Evolutionary conservation across 805 yeast species (phyloP).

Genomic region (Candida qinlingensis): DNA sequence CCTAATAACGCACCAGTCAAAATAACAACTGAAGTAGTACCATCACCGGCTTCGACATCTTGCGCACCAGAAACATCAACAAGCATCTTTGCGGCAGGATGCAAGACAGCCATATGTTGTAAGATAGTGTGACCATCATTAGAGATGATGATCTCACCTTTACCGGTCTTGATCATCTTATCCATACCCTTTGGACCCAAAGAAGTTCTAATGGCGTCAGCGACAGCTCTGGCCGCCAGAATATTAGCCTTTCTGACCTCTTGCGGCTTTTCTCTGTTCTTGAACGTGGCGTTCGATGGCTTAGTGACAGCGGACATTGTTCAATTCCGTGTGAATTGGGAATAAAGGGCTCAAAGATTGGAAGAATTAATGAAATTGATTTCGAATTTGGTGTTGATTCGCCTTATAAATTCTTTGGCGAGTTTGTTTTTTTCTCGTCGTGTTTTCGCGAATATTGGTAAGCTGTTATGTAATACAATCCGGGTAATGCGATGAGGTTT

Average conservation of each 20-base stretch:
- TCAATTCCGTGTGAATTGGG: neutral
- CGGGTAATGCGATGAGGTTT: neutral
- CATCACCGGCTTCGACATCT: slow-evolving; percentile 99
- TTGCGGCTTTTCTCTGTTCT: slow-evolving; percentile 94
- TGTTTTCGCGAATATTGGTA: neutral
- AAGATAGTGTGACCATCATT: slow-evolving; percentile 98
- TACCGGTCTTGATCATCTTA: slow-evolving; percentile 93
- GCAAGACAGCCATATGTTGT: slow-evolving; percentile 96
- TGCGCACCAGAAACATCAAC: slow-evolving; percentile 97
- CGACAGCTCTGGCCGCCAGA: slow-evolving; percentile 98
- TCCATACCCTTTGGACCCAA: slow-evolving; percentile 99
- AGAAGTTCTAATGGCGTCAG: slow-evolving; percentile 90
- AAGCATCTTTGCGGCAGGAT: slow-evolving; percentile 98
- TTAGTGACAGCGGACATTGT: slow-evolving; percentile 16
- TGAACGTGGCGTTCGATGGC: slow-evolving; percentile 83
- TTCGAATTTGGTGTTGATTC: neutral
- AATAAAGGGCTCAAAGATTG: no score
- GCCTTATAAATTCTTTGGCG: no score
- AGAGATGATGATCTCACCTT: slow-evolving; percentile 90
- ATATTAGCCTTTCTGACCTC: slow-evolving; percentile 96
- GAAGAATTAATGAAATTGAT: neutral
- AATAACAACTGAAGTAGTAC: slow-evolving; percentile 96
- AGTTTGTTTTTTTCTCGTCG: neutral
- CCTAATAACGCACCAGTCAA: slow-evolving; percentile 90
- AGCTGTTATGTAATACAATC: neutral